Conservation (phyloP, 768 basidiomycete genomes). For the Mrakia blollopis region DNA sequence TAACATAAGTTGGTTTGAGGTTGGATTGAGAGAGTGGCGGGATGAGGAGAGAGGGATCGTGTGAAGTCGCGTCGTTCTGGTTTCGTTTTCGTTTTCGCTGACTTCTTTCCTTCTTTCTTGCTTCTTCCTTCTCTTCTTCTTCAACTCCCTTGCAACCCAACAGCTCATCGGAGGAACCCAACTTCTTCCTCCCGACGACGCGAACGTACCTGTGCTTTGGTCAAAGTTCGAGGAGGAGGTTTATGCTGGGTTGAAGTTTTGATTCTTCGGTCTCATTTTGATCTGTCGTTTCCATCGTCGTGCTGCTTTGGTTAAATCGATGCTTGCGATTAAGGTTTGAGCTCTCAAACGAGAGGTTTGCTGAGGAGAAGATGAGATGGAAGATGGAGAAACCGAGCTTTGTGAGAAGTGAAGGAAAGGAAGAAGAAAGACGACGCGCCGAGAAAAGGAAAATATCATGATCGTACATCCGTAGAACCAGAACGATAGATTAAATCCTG, state of each 20-base stretch:
- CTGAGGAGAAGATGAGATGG: too few species aligned
- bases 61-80: neutral
- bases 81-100: neutral
- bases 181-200: neutral
- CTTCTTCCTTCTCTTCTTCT: too few species aligned
- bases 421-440: too few species aligned
- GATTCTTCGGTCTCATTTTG: neutral
- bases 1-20: neutral
- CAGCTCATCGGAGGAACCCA: neutral
- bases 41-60: neutral
- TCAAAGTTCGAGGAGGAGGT: constrained; percentile 1
- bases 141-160: too few species aligned
- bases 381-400: too few species aligned
- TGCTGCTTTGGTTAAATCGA: neutral
- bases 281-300: neutral
- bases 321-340: too few species aligned
- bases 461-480: too few species aligned
- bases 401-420: too few species aligned
- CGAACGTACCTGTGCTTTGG: neutral
- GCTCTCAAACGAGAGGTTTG: too few species aligned
- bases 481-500: too few species aligned
- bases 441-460: too few species aligned
- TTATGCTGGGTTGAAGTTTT: neutral
- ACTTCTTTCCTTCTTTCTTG: neutral
- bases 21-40: neutral